Evolutionary conservation across 1,284 basidiomycete species (phyloP).

Genomic region (Gomphus sp.): DNA sequence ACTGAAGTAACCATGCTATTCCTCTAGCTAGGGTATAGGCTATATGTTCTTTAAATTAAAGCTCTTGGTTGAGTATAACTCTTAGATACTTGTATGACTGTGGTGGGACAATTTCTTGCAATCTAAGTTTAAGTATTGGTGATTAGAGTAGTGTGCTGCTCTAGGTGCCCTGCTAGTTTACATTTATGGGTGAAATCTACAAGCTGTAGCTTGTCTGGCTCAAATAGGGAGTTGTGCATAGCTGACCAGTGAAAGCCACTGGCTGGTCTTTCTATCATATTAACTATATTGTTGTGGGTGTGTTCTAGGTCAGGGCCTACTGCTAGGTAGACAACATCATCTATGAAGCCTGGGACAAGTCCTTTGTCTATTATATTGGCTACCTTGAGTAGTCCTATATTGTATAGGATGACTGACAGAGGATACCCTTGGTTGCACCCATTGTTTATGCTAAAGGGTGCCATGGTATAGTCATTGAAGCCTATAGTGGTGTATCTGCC

Average conservation of each 20-base stretch:
- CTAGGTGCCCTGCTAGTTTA: too few species aligned
- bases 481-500: neutral
- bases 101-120: too few species aligned
- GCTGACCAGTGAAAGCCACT: constrained; percentile 20
- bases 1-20: neutral
- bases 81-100: constrained; percentile 15
- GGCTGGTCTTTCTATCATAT: constrained; percentile 15
- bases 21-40: constrained; percentile 3
- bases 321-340: constrained; percentile 18
- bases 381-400: constrained; percentile 19
- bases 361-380: constrained; percentile 13
- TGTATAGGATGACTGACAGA: constrained; percentile 15
- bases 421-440: neutral
- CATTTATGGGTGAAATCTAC: constrained; percentile 16
- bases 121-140: too few species aligned
- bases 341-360: constrained; percentile 19
- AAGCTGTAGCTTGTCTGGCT: constrained; percentile 17
- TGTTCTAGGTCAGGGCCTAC: constrained; percentile 12
- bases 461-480: neutral
- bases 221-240: constrained; percentile 18
- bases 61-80: constrained; percentile 8
- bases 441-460: neutral
- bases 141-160: neutral
- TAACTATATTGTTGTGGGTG: constrained; percentile 12
- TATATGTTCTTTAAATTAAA: neutral